Percentiles rank a stretch among this genome's conserved stretches.
Conservation (phyloP, 108 stramenopile genomes). For the Craspedostauros australis region DNA sequence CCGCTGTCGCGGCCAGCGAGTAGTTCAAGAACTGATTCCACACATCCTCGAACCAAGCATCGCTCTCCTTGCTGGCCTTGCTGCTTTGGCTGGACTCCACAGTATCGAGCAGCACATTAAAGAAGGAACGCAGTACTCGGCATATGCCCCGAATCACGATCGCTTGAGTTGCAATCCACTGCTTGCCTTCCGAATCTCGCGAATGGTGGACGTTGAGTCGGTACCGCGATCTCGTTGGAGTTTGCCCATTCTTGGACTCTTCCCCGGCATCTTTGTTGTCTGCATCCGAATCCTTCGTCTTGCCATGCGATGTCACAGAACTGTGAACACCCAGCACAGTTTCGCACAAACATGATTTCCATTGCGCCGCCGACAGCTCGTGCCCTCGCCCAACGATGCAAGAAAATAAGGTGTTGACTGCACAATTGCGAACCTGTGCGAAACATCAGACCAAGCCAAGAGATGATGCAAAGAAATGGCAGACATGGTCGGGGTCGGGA, state of each 20-base stretch:
- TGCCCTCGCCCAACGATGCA: constrained; percentile 83
- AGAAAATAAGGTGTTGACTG: constrained; percentile 89
- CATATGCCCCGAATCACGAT: constrained; percentile 75
- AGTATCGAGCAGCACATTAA: constrained; percentile 44
- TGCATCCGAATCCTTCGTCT: not conserved
- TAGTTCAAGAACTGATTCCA: constrained; percentile 67
- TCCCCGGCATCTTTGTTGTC: not conserved
- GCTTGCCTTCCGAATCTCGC: constrained; percentile 72
- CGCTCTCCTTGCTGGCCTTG: constrained; percentile 6
- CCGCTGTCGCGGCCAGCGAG: constrained; percentile 45
- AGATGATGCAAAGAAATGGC: not conserved
- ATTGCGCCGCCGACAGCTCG: constrained; percentile 59
- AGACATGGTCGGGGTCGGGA: too few species aligned
- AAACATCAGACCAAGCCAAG: not conserved
- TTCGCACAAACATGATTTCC: constrained; percentile 69
- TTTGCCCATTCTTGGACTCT: not conserved
- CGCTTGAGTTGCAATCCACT: constrained; percentile 80
- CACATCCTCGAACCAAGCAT: constrained; percentile 60
- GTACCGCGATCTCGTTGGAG: constrained; percentile 38
- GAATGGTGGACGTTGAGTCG: constrained; percentile 79
- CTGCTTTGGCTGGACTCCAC: constrained; percentile 10
- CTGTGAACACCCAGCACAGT: constrained; percentile 63
- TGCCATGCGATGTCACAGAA: constrained; percentile 11
- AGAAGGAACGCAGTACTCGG: constrained; percentile 69
- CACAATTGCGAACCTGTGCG: constrained; percentile 74